A percentile compares a stretch with the other conserved stretches of the same genome.
Conservation (phyloP, 345 rosid genomes). For the Hypericum androsaemum region DNA sequence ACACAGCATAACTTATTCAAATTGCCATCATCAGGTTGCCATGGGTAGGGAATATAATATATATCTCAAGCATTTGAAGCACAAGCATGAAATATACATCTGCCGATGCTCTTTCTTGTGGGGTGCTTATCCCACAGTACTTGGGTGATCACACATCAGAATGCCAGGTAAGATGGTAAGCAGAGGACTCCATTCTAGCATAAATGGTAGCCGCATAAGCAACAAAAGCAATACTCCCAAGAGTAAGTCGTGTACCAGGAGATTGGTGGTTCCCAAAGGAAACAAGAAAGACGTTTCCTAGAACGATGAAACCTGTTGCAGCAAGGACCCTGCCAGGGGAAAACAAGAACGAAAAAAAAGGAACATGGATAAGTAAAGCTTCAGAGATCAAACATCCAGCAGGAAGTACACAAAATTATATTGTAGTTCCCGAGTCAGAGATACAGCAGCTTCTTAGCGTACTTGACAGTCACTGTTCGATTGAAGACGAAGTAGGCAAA, state of each 20-base stretch:
- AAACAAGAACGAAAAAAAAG: constrained; percentile 8
- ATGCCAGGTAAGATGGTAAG: too few relatives aligned
- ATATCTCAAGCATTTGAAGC: too few relatives aligned
- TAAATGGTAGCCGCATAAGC: not conserved
- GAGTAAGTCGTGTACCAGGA: constrained; percentile 62
- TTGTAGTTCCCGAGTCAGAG: constrained; percentile 12
- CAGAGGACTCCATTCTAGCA: too few relatives aligned
- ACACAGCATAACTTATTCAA: not conserved
- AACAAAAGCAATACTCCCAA: not conserved
- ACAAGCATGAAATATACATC: too few relatives aligned
- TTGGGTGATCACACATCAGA: too few relatives aligned
- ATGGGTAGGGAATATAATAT: too few relatives aligned
- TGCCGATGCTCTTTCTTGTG: too few relatives aligned
- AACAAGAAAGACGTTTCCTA: constrained; percentile 89
- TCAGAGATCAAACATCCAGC: too few relatives aligned
- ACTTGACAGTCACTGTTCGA: constrained; percentile 92
- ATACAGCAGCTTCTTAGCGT: constrained; percentile 24
- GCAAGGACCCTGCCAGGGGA: constrained; percentile 55
- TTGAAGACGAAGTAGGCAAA: constrained; percentile 84
- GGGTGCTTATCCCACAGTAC: too few relatives aligned
- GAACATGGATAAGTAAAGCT: not conserved
- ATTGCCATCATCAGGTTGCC: too few relatives aligned
- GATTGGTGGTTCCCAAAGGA: constrained; percentile 98
- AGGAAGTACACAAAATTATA: constrained; percentile 11
- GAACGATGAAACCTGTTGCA: constrained; percentile 91